Evolutionary conservation across 2,329 filamentous ascomycete species (phyloP).

Genomic region (Fusarium abutilonis): DNA sequence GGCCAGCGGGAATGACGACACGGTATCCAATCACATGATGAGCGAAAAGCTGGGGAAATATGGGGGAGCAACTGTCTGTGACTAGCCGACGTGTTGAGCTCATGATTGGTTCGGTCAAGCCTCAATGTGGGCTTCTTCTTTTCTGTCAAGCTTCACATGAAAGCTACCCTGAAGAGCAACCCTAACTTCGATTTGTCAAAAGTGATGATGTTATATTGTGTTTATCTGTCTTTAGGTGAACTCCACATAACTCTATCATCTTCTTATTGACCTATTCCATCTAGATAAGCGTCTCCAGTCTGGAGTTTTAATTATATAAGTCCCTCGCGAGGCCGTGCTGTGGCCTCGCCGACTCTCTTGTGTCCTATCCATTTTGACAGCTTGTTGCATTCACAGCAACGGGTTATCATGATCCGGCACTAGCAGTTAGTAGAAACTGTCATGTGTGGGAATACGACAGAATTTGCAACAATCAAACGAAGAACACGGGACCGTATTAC

Average conservation of each 20-base stretch:
- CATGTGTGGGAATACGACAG: neutral
- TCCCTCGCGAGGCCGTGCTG: no score
- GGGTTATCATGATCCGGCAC: neutral
- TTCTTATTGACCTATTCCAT: no score
- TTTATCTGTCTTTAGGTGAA: no score
- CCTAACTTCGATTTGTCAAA: no score
- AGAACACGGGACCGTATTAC: neutral
- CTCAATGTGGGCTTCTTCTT: no score
- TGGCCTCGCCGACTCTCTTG: no score
- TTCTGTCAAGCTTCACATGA: neutral
- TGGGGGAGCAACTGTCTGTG: slow-evolving; percentile 26
- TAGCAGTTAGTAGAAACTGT: neutral
- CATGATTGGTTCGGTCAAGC: slow-evolving; percentile 15
- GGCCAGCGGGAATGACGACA: slow-evolving; percentile 45
- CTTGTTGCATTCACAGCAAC: neutral
- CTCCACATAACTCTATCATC: no score
- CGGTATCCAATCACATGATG: slow-evolving; percentile 43
- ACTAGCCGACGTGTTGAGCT: neutral
- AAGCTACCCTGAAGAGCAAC: slow-evolving; percentile 10
- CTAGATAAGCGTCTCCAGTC: neutral
- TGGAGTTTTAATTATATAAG: no score
- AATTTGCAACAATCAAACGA: neutral
- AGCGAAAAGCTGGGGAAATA: slow-evolving; percentile 43
- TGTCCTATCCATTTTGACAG: neutral
- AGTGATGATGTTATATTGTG: no score